These are phyloP conservation scores for Rhynchospora breviuscula DNA, from an alignment of 176 grass and related monocot genomes.

Conservation along the genomic window DNA sequence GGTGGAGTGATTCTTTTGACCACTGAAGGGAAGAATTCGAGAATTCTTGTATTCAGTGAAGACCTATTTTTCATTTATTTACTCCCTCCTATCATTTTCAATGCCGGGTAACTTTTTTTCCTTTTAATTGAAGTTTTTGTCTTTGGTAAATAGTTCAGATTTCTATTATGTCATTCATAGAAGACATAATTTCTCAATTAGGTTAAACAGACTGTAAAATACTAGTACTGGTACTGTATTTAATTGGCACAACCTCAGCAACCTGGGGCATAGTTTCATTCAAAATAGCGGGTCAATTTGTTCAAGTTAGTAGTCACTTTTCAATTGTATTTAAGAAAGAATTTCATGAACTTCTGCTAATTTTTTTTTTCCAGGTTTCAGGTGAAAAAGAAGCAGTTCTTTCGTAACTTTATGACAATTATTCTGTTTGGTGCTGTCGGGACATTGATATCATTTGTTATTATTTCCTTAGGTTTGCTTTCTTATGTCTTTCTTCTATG, in stretches of 20 bases:
- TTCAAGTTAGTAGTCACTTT: not conserved
- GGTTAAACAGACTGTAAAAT: not conserved
- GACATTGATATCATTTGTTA: conserved; percentile 66
- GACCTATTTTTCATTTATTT: conserved; percentile 84
- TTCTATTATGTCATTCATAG: not conserved
- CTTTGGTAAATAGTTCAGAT: not conserved
- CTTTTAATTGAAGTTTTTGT: not conserved
- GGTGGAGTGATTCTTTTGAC: conserved; percentile 53
- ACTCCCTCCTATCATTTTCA: conserved; percentile 79
- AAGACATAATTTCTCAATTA: not conserved
- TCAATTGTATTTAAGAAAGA: not conserved
- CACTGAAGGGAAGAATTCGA: conserved; percentile 50
- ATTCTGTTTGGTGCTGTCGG: conserved; percentile 67
- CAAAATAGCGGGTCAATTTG: not conserved
- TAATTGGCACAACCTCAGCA: not conserved
- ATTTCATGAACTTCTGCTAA: not conserved
- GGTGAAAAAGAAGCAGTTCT: conserved; percentile 91
- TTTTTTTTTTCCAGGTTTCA: conserved; percentile 45
- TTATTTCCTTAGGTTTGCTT: conserved; percentile 67
- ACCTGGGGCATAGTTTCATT: not conserved
- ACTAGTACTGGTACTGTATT: not conserved
- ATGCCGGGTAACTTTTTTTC: conserved; percentile 53
- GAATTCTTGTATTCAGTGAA: conserved; percentile 60
- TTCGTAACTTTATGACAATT: conserved; percentile 80
- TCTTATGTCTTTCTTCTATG: conserved; percentile 9